phyloP scores from a whole-genome alignment of 2,329 filamentous ascomycete genomes.

The Penicillium crustosum region DNA sequence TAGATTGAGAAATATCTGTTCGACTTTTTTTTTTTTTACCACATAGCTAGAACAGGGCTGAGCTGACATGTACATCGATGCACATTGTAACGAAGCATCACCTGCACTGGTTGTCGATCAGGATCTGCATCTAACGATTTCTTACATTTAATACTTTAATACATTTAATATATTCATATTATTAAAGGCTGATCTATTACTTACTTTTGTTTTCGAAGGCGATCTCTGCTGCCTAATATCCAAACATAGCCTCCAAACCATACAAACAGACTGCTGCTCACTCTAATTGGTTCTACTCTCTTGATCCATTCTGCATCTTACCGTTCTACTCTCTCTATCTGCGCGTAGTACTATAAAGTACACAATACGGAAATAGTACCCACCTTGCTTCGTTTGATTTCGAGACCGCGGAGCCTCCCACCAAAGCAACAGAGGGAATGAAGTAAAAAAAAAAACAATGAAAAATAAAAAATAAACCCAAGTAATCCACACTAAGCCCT shows the following conservation, averaged over 20 bases:
- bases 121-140: conserved; percentile 8
- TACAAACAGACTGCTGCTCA: conserved; percentile 4
- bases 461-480: neutral
- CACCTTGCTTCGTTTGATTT: conserved; percentile 7
- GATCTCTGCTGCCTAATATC: conserved; percentile 15
- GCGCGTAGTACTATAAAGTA: neutral
- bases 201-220: neutral
- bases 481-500: neutral
- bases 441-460: neutral
- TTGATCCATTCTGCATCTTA: conserved; percentile 11
- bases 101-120: conserved; percentile 25
- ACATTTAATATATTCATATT: neutral
- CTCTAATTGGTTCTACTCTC: conserved; percentile 5
- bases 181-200: neutral
- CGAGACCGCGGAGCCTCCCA: conserved; percentile 6
- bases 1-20: too few species aligned
- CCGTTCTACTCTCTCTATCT: neutral
- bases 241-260: neutral
- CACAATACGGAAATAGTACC: neutral
- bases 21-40: too few species aligned
- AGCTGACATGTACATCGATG: conserved; percentile 18
- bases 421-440: too few species aligned
- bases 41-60: conserved; percentile 12
- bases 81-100: conserved; percentile 17
- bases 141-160: neutral